phyloP scores from a whole-genome alignment of 2,329 filamentous ascomycete species.

The Didymella exigua region DNA sequence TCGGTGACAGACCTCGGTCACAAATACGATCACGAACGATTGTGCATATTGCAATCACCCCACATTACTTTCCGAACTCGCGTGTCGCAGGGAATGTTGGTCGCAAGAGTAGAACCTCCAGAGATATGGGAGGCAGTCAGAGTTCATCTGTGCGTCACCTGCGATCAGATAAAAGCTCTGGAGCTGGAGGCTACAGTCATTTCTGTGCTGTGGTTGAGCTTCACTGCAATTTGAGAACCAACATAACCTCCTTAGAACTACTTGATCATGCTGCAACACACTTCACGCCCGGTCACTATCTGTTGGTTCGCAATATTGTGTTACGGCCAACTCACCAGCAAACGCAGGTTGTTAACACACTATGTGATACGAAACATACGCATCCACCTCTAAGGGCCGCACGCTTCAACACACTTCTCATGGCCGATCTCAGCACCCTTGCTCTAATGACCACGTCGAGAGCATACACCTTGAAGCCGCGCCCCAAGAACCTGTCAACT shows the following conservation, averaged over 20 bases:
- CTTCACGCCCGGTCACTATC: not conserved
- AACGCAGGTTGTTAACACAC: constrained; percentile 19
- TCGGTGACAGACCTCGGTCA: constrained; percentile 4
- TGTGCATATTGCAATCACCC: constrained; percentile 12
- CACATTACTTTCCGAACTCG: not conserved
- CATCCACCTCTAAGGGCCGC: not conserved
- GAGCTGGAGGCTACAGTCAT: no score
- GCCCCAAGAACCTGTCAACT: not conserved
- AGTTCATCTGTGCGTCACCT: not conserved
- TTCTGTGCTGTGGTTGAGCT: no score
- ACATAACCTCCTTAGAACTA: not conserved
- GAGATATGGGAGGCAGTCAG: not conserved
- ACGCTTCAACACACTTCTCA: not conserved
- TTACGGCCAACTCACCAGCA: constrained; percentile 15
- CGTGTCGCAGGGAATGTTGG: no score
- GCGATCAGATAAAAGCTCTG: no score
- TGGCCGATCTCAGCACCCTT: not conserved
- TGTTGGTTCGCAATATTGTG: not conserved
- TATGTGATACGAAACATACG: constrained; percentile 10
- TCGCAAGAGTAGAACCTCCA: no score
- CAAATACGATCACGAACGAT: constrained; percentile 7
- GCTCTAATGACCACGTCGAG: not conserved
- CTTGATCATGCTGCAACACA: not conserved
- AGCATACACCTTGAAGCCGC: not conserved
- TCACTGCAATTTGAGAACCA: not conserved